phyloP scores from a whole-genome alignment of 345 rosid species.

The Populus deltoides region DNA sequence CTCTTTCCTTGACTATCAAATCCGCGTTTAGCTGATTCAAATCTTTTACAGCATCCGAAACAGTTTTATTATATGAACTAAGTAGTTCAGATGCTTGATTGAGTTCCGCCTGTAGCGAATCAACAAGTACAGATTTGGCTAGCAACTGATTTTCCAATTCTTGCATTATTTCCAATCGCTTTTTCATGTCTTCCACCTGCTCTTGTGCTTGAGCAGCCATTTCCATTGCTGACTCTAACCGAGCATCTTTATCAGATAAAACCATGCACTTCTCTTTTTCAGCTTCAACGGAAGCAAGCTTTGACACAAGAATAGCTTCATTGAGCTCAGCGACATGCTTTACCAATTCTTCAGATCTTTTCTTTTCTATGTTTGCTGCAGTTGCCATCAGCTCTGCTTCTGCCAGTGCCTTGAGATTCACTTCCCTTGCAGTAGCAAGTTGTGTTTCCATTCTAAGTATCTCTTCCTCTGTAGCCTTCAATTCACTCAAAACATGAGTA shows the following conservation, averaged over 20 bases:
- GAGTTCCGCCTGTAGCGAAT: slow-evolving; percentile 26
- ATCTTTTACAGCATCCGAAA: slow-evolving; percentile 20
- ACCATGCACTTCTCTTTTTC: slow-evolving; percentile 22
- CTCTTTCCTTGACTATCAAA: slow-evolving; percentile 27
- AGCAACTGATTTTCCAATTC: slow-evolving; percentile 38
- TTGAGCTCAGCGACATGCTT: slow-evolving; percentile 28
- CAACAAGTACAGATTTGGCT: slow-evolving; percentile 22
- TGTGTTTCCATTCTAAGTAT: slow-evolving; percentile 36
- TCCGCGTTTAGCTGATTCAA: slow-evolving; percentile 21
- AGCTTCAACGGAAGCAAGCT: slow-evolving; percentile 25
- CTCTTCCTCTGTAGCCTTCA: slow-evolving; percentile 36
- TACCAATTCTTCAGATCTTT: slow-evolving; percentile 35
- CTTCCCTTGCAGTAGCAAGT: slow-evolving; percentile 38
- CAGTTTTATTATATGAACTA: slow-evolving; percentile 22
- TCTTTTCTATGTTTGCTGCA: slow-evolving; percentile 36
- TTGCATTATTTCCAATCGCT: slow-evolving; percentile 16
- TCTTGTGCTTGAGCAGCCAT: slow-evolving; percentile 18
- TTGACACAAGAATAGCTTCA: slow-evolving; percentile 21
- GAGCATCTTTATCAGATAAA: slow-evolving; percentile 28
- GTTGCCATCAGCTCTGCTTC: slow-evolving; percentile 34
- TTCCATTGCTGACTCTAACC: slow-evolving; percentile 17
- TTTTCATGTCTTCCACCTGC: slow-evolving; percentile 29
- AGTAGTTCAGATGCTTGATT: slow-evolving; percentile 21
- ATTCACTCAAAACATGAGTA: slow-evolving; percentile 30
- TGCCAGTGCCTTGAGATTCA: slow-evolving; percentile 32